These are phyloP conservation scores for Nitzschia palea DNA, from an alignment of 108 stramenopile species.

Conservation along the genomic window DNA sequence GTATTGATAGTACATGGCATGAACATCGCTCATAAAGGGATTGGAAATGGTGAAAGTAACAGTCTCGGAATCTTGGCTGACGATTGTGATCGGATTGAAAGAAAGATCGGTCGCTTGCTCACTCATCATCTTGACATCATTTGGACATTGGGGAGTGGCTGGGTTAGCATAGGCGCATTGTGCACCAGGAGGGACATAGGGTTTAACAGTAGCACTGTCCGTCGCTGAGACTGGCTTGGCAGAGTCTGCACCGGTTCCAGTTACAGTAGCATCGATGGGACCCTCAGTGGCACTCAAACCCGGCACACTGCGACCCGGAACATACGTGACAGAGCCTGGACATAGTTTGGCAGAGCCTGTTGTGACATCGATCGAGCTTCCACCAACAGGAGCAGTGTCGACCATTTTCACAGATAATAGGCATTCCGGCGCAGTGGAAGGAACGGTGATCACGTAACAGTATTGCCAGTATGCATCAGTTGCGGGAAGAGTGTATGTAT, in stretches of 20 bases:
- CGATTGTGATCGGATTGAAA: not conserved
- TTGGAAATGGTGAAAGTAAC: not conserved
- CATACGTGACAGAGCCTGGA: not conserved
- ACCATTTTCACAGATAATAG: not conserved
- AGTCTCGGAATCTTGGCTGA: not conserved
- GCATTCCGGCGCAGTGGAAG: not conserved
- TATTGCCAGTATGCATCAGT: not conserved
- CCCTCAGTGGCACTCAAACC: not conserved
- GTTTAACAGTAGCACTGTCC: too few relatives aligned
- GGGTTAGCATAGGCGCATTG: too few relatives aligned
- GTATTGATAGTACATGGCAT: not conserved
- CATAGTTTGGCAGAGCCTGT: not conserved
- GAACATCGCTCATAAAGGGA: not conserved
- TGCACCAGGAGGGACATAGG: too few relatives aligned
- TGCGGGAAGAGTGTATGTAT: not conserved
- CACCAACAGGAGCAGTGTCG: not conserved
- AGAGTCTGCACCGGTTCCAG: not conserved
- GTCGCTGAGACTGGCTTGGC: not conserved
- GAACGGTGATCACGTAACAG: constrained; percentile 4
- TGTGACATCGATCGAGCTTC: not conserved
- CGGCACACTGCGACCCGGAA: not conserved
- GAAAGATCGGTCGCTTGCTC: not conserved
- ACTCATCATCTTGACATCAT: not conserved
- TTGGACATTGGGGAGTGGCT: not conserved
- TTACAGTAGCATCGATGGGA: not conserved